Conservation (phyloP, 148 eudicot species). For the Amaranthus cruentus region DNA sequence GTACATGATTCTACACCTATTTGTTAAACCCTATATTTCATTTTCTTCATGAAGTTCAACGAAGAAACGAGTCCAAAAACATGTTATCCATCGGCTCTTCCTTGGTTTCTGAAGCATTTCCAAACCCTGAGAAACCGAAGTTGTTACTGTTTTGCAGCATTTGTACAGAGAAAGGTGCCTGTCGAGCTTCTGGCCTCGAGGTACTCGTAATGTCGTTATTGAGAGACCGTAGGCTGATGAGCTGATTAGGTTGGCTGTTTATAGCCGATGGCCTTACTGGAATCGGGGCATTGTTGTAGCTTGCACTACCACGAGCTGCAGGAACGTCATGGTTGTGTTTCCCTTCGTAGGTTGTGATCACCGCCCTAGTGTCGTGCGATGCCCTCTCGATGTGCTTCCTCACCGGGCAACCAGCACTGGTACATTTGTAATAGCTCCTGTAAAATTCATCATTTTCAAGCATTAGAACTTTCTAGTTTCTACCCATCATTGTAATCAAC, state of each 20-base stretch:
- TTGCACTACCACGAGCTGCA: slow-evolving; percentile 69
- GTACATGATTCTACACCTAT: slow-evolving; percentile 27
- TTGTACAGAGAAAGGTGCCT: slow-evolving; percentile 45
- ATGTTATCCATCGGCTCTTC: slow-evolving; percentile 67
- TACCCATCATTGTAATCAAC: too few relatives aligned
- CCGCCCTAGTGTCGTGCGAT: slow-evolving; percentile 57
- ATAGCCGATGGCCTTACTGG: slow-evolving; percentile 59
- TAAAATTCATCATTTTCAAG: neutral
- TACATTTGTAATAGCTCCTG: slow-evolving; percentile 92
- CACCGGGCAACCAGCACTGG: slow-evolving; percentile 60
- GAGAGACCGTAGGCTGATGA: slow-evolving; percentile 23
- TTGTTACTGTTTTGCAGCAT: slow-evolving; percentile 38
- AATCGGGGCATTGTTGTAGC: slow-evolving; percentile 30
- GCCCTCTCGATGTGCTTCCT: slow-evolving; percentile 87
- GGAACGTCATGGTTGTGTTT: slow-evolving; percentile 85
- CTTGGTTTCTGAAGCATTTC: slow-evolving; percentile 42
- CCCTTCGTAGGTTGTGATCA: slow-evolving; percentile 73
- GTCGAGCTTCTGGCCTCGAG: slow-evolving; percentile 30
- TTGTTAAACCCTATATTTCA: slow-evolving; percentile 7
- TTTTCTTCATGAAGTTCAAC: slow-evolving; percentile 17
- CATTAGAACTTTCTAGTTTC: neutral
- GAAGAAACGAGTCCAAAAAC: slow-evolving; percentile 40
- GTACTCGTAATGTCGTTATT: slow-evolving; percentile 11
- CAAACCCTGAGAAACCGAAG: slow-evolving; percentile 42
- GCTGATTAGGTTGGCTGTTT: slow-evolving; percentile 23